Evolutionary conservation across 495 filamentous ascomycete genomes (phyloP).

Genomic region (Filosporella fistucella): DNA sequence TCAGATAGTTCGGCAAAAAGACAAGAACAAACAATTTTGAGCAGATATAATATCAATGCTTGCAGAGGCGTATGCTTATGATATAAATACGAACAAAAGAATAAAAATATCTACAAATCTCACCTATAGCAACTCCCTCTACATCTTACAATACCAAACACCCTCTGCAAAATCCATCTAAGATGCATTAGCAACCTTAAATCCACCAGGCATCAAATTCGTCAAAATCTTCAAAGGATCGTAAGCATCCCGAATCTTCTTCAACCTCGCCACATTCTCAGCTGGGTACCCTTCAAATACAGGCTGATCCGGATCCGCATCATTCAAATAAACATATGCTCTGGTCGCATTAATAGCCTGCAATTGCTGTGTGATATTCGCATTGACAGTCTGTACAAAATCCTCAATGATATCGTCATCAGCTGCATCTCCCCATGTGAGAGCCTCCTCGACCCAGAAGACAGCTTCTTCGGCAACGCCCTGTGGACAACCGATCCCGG

Average conservation of each 20-base stretch:
- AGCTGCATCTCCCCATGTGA: constrained; percentile 12
- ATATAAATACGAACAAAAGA: too few relatives aligned
- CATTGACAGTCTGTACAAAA: constrained; percentile 2
- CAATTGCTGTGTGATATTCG: constrained; percentile 9
- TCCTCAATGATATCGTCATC: constrained; percentile 8
- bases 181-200: constrained; percentile 26
- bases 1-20: too few relatives aligned
- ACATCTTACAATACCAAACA: too few relatives aligned
- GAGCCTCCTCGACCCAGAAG: constrained; percentile 14
- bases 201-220: constrained; percentile 27
- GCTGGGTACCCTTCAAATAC: constrained; percentile 22
- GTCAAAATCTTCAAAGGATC: constrained; percentile 26
- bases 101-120: too few relatives aligned
- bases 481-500: constrained; percentile 11
- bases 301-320: constrained; percentile 12
- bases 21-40: too few relatives aligned
- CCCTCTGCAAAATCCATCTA: background rate
- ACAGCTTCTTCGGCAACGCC: constrained; percentile 8
- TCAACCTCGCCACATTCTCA: constrained; percentile 24
- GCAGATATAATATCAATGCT: too few relatives aligned
- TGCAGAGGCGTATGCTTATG: too few relatives aligned
- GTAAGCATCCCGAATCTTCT: constrained; percentile 25
- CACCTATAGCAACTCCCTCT: too few relatives aligned
- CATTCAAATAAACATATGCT: constrained; percentile 15
- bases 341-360: background rate